phyloP scores from a whole-genome alignment of 2,329 filamentous ascomycete species.

The Phaeosphaeria sp. region DNA sequence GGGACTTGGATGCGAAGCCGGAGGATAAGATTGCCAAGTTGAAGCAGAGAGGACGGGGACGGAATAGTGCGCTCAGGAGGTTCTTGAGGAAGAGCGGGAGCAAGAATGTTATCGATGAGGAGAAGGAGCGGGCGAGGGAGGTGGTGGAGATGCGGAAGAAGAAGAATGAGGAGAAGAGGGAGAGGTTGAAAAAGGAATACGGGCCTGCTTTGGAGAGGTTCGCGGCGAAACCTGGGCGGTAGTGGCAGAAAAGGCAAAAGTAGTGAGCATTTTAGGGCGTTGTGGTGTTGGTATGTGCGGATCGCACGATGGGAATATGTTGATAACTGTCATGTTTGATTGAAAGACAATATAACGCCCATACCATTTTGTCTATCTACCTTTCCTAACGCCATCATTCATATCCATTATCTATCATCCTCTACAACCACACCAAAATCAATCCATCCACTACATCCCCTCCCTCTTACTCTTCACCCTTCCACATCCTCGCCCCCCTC shows the following conservation, averaged over 20 bases:
- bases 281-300: neutral
- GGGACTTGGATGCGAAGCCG: constrained; percentile 76
- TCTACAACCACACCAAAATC: constrained; percentile 13
- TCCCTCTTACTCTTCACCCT: constrained; percentile 10
- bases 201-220: constrained; percentile 89
- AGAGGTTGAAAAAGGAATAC: constrained; percentile 71
- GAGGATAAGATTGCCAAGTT: constrained; percentile 65
- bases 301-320: neutral
- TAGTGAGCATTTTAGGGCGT: constrained; percentile 2
- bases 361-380: constrained; percentile 27
- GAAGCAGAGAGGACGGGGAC: constrained; percentile 82
- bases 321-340: neutral
- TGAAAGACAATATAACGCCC: neutral
- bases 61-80: constrained; percentile 87
- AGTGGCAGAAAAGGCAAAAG: neutral
- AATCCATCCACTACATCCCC: constrained; percentile 5
- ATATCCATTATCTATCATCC: constrained; percentile 16
- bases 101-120: constrained; percentile 96
- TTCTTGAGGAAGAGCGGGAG: constrained; percentile 90
- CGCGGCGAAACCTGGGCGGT: constrained; percentile 65
- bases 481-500: constrained; percentile 64
- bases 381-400: constrained; percentile 6
- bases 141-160: constrained; percentile 75
- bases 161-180: constrained; percentile 51
- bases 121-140: constrained; percentile 84